Evolutionary conservation across 106 monocot genomes (phyloP).

Genomic region (Dendrobium huoshanense): DNA sequence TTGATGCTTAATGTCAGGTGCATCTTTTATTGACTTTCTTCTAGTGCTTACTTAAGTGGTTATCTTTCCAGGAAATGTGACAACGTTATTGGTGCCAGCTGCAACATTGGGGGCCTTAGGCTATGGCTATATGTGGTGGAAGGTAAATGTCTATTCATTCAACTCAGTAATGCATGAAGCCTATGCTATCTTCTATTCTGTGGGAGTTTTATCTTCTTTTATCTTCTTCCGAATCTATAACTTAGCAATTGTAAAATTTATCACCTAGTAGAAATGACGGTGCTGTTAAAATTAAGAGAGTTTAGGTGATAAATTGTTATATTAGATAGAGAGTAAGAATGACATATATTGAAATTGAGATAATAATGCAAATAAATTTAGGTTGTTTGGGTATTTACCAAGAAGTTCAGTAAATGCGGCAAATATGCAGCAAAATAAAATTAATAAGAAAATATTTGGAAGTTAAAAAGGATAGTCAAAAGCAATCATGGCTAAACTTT

Average conservation of each 20-base stretch:
- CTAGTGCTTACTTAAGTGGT: conserved; percentile 4
- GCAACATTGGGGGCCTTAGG: conserved; percentile 67
- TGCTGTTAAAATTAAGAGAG: not conserved
- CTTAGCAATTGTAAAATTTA: not conserved
- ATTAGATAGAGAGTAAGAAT: not conserved
- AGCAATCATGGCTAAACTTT: not conserved
- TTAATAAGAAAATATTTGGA: not conserved
- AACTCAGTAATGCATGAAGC: not conserved
- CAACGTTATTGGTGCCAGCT: conserved; percentile 67
- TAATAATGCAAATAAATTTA: not conserved
- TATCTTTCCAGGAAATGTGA: conserved; percentile 40
- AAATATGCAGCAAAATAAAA: not conserved
- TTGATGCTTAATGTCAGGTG: not conserved
- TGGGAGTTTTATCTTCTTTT: not conserved
- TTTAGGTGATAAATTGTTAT: not conserved
- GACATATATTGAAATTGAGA: not conserved
- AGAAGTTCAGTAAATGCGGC: not conserved
- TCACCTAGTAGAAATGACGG: not conserved
- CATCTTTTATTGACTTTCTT: not conserved
- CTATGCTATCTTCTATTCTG: not conserved
- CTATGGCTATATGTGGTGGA: conserved; percentile 99
- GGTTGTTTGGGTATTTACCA: not conserved
- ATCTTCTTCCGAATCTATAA: not conserved
- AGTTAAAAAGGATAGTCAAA: not conserved
- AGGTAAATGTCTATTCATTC: conserved; percentile 37